Evolutionary conservation across 2,329 filamentous ascomycete species (phyloP).

Genomic region (Stromatinia cepivora): DNA sequence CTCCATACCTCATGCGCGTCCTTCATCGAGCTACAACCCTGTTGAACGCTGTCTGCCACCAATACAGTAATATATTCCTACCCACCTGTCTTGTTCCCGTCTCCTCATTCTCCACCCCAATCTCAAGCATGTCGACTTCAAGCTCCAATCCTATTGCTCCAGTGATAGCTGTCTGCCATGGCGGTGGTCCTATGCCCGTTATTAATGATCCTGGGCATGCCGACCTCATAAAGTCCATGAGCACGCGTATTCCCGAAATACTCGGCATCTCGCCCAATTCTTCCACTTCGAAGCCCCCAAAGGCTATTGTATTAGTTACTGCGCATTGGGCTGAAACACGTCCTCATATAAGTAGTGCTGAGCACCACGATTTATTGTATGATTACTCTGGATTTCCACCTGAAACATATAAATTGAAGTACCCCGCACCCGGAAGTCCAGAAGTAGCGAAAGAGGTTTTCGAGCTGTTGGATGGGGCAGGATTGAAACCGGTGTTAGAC

Average conservation of each 20-base stretch:
- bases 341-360: slow-evolving; percentile 53
- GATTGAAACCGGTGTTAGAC: slow-evolving; percentile 39
- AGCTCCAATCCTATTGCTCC: slow-evolving; percentile 23
- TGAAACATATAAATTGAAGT: slow-evolving; percentile 56
- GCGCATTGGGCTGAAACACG: slow-evolving; percentile 69
- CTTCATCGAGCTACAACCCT: not conserved
- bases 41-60: slow-evolving; percentile 9
- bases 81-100: slow-evolving; percentile 4
- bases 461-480: slow-evolving; percentile 48
- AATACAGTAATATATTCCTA: slow-evolving; percentile 19
- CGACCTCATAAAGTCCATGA: slow-evolving; percentile 53
- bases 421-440: slow-evolving; percentile 57
- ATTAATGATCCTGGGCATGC: slow-evolving; percentile 56
- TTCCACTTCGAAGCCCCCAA: slow-evolving; percentile 49
- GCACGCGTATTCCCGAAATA: slow-evolving; percentile 54
- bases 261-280: slow-evolving; percentile 54
- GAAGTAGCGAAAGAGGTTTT: slow-evolving; percentile 52
- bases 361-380: slow-evolving; percentile 52
- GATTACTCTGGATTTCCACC: slow-evolving; percentile 61
- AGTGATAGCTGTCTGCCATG: slow-evolving; percentile 34
- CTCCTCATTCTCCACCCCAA: slow-evolving; percentile 5
- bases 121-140: slow-evolving; percentile 4
- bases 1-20: slow-evolving; percentile 7
- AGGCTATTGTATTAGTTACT: slow-evolving; percentile 73
- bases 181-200: slow-evolving; percentile 55